phyloP scores from a whole-genome alignment of 1,284 basidiomycete species.

The Ganoderma leucocontextum region DNA sequence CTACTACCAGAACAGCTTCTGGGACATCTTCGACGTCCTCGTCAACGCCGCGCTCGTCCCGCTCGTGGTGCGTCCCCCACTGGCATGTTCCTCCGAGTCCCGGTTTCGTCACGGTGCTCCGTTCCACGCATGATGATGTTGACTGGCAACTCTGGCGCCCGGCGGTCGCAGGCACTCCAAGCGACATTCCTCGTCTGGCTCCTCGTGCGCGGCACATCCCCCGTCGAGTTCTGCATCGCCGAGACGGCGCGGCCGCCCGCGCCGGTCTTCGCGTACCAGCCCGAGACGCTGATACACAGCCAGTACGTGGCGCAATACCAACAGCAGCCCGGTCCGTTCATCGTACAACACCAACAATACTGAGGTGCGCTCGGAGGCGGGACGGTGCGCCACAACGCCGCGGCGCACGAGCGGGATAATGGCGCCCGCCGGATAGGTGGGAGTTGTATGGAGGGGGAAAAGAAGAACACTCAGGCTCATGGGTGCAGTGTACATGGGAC shows the following conservation, averaged over 20 bases:
- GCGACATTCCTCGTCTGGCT: neutral
- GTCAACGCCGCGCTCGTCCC: neutral
- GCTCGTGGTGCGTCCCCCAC: neutral
- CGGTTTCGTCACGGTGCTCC: no score
- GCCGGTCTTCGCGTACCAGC: neutral
- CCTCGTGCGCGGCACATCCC: neutral
- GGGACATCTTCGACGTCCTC: constrained; percentile 8
- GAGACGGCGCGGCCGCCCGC: neutral
- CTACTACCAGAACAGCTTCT: constrained; percentile 2
- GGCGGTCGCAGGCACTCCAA: neutral
- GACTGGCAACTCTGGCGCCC: neutral
- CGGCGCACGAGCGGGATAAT: no score
- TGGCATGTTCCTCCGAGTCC: no score
- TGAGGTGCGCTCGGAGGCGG: neutral
- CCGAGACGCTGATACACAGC: neutral
- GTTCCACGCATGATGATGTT: neutral
- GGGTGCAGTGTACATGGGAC: no score
- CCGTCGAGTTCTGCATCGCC: neutral
- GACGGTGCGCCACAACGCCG: neutral
- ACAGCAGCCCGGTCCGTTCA: neutral
- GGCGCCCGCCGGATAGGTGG: no score
- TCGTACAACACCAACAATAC: neutral
- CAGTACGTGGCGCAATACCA: neutral
- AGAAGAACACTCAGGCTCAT: no score
- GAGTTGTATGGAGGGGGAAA: no score